Percentiles rank a stretch among this genome's conserved stretches.
Evolutionary conservation across 768 basidiomycete species (phyloP).

Genomic region (Tylopilus intermedius): DNA sequence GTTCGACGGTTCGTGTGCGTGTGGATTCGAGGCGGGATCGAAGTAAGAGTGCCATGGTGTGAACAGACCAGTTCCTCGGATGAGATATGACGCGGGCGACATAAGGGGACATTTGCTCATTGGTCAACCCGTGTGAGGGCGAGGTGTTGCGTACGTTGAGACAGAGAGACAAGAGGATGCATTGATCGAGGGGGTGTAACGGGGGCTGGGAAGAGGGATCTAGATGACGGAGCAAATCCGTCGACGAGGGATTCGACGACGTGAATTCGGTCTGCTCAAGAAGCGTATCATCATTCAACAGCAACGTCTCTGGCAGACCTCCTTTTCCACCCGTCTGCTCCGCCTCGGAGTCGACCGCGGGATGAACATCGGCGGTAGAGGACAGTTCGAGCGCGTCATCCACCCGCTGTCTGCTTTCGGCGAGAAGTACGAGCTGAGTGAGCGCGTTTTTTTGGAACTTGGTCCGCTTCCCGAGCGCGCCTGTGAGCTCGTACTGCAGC

Average conservation of each 20-base stretch:
- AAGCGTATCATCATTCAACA: conserved; percentile 92
- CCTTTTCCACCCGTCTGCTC: conserved; percentile 1
- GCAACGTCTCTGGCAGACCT: conserved; percentile 69
- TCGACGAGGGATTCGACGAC: conserved; percentile 51
- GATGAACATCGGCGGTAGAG: conserved; percentile 3
- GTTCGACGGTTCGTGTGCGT: conserved; percentile 89
- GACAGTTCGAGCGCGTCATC: conserved; percentile 1
- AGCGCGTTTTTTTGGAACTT: conserved; percentile 85
- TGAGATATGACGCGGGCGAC: conserved; percentile 84
- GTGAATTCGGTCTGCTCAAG: conserved; percentile 93
- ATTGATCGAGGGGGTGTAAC: conserved; percentile 90
- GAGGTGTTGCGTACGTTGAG: conserved; percentile 87
- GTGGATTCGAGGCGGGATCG: conserved; percentile 86
- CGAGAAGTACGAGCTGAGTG: conserved; percentile 89
- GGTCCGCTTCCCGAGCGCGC: conserved; percentile 88
- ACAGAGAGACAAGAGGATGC: conserved; percentile 85
- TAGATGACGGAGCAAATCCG: conserved; percentile 58
- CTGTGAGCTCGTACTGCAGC: conserved; percentile 86
- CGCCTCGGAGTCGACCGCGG: conserved; percentile 4
- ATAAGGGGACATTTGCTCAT: conserved; percentile 91
- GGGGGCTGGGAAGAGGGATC: conserved; percentile 82
- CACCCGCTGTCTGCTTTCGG: conserved; percentile 64
- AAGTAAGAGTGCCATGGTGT: conserved; percentile 93
- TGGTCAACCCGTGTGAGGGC: conserved; percentile 84
- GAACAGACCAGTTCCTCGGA: conserved; percentile 91